These are phyloP conservation scores for Gaultheria prostrata DNA, from an alignment of 148 eudicot species.

Conservation along the genomic window DNA sequence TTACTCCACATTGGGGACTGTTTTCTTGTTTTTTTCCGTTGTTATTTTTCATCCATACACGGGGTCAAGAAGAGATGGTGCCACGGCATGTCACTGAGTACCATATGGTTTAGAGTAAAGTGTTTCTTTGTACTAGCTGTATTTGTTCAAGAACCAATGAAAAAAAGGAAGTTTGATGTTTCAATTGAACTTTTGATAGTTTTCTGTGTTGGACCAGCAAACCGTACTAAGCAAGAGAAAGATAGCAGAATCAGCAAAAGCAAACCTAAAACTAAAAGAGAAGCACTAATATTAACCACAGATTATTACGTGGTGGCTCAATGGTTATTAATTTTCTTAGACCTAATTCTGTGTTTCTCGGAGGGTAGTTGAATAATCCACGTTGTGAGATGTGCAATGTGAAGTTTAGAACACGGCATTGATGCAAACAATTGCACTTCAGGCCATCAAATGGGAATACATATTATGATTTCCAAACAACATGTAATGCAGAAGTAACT, in stretches of 20 bases:
- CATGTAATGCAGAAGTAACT: background rate
- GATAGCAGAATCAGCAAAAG: background rate
- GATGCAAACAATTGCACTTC: background rate
- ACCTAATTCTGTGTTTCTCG: background rate
- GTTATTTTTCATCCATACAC: conserved; percentile 12
- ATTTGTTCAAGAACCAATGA: conserved; percentile 12
- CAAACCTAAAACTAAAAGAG: background rate
- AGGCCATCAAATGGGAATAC: background rate
- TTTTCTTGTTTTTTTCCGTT: conserved; percentile 5
- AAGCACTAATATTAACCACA: background rate
- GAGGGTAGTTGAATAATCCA: background rate
- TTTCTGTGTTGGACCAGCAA: conserved; percentile 2
- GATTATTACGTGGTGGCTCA: background rate
- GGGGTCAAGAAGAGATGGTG: conserved; percentile 17
- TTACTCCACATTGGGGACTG: conserved; percentile 13
- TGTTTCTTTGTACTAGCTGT: conserved; percentile 16
- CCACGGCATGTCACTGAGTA: background rate
- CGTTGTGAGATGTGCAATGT: background rate
- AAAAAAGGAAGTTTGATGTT: background rate
- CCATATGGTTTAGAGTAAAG: background rate
- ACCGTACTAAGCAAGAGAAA: background rate
- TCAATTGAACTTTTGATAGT: background rate
- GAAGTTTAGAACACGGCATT: background rate
- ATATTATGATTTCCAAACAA: background rate
- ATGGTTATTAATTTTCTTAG: background rate